These are phyloP conservation scores for Botrytis elliptica DNA, from an alignment of 2,329 filamentous ascomycete species.

Conservation along the genomic window DNA sequence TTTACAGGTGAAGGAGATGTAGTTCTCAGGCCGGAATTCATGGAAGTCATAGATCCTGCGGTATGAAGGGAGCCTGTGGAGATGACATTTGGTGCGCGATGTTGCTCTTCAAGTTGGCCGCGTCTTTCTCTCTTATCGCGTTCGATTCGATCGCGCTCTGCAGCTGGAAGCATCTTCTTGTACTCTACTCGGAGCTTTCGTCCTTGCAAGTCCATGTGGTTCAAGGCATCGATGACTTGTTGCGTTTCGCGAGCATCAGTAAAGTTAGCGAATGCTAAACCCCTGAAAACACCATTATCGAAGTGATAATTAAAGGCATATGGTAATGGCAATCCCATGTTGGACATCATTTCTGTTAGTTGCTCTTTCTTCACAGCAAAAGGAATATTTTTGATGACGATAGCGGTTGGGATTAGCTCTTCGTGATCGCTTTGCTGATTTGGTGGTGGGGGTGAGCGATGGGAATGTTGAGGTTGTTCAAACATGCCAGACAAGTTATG, in stretches of 20 bases:
- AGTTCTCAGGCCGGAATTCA: constrained; percentile 58
- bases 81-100: constrained; percentile 61
- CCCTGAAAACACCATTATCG: constrained; percentile 94
- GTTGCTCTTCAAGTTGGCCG: constrained; percentile 95
- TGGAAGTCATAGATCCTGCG: constrained; percentile 76
- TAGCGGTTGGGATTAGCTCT: constrained; percentile 94
- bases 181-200: constrained; percentile 95
- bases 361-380: constrained; percentile 98
- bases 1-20: constrained; percentile 39
- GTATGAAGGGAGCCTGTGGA: constrained; percentile 58
- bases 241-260: constrained; percentile 93
- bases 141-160: constrained; percentile 93
- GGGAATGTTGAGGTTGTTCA: constrained; percentile 28
- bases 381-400: constrained; percentile 99
- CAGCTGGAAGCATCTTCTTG: constrained; percentile 97
- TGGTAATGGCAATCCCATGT: constrained; percentile 87
- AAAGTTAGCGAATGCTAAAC: constrained; percentile 96
- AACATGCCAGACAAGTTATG: constrained; percentile 31
- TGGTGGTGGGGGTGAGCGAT: constrained; percentile 29
- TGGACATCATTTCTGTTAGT: constrained; percentile 88
- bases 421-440: constrained; percentile 46
- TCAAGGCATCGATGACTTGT: constrained; percentile 88
- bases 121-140: constrained; percentile 94
- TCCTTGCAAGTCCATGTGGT: constrained; percentile 92
- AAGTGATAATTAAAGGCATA: constrained; percentile 99